These are phyloP conservation scores for Physcomitrium patens DNA, from an alignment of 225 moss, liverwort and hornwort genomes.

Conservation along the genomic window DNA sequence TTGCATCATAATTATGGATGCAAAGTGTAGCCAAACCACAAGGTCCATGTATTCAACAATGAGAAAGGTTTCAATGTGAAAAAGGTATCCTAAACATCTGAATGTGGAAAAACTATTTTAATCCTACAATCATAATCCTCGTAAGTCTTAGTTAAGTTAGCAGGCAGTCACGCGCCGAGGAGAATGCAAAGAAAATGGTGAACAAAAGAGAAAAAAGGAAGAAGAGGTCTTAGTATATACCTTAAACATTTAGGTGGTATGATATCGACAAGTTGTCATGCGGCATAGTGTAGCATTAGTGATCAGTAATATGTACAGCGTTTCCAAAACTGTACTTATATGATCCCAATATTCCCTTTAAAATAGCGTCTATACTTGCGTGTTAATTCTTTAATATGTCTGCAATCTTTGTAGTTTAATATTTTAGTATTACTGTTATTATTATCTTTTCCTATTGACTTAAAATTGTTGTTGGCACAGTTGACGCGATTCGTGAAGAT, in stretches of 20 bases:
- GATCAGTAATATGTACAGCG: not conserved
- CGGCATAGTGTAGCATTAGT: not conserved
- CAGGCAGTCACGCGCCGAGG: constrained; percentile 17
- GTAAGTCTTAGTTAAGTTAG: constrained; percentile 9
- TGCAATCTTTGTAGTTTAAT: no score
- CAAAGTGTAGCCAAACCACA: not conserved
- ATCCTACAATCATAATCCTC: constrained; percentile 1
- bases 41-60: not conserved
- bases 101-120: not conserved
- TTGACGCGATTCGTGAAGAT: not conserved
- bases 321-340: no score
- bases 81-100: not conserved
- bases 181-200: constrained; percentile 1
- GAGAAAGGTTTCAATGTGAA: not conserved
- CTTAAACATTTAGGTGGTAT: constrained; percentile 11
- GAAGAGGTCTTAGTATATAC: constrained; percentile 20
- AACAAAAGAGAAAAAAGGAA: not conserved
- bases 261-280: not conserved
- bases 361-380: no score
- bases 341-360: no score
- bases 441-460: not conserved
- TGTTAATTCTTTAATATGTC: no score
- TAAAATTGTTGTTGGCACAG: not conserved
- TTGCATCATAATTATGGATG: not conserved
- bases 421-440: not conserved